Conservation (phyloP, 1,139 yeast genomes). For the Schwanniomyces etchellsii region DNA sequence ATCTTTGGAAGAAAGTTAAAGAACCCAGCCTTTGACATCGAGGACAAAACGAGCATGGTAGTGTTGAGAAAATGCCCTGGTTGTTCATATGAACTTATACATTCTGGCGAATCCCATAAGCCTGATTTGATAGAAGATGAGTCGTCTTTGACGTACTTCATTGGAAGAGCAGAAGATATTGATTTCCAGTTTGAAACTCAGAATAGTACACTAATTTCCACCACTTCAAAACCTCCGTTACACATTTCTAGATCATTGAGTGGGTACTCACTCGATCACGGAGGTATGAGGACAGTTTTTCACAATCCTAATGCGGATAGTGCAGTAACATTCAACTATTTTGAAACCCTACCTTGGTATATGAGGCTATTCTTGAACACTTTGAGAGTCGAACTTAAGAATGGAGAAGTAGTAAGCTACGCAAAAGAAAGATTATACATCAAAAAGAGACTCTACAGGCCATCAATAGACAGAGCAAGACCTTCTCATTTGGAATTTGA, state of each 20-base stretch:
- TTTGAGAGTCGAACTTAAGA: slow-evolving; percentile 22
- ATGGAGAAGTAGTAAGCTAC: slow-evolving; percentile 23
- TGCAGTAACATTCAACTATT: slow-evolving; percentile 52
- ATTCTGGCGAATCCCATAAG: background rate
- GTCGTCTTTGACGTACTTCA: background rate
- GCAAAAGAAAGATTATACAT: too few species aligned
- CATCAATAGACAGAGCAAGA: slow-evolving; percentile 74
- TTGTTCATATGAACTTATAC: too few species aligned
- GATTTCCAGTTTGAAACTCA: slow-evolving; percentile 35
- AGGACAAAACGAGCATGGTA: slow-evolving; percentile 30
- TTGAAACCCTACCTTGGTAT: slow-evolving; percentile 91
- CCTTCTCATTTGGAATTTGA: slow-evolving; percentile 80
- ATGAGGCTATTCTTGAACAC: slow-evolving; percentile 80
- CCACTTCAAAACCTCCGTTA: slow-evolving; percentile 53
- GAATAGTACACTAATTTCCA: slow-evolving; percentile 28
- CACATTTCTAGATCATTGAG: slow-evolving; percentile 79
- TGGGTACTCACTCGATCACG: slow-evolving; percentile 87
- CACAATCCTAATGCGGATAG: slow-evolving; percentile 51
- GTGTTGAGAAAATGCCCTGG: slow-evolving; percentile 13
- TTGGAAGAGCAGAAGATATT: background rate
- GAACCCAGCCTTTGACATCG: slow-evolving; percentile 57
- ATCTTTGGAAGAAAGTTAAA: slow-evolving; percentile 63
- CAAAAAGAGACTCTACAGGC: slow-evolving; percentile 55
- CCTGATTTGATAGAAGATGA: slow-evolving; percentile 7
- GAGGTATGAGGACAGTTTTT: slow-evolving; percentile 79